phyloP scores from a whole-genome alignment of 2,329 filamentous ascomycete genomes.

The Laburnicola sp. region DNA sequence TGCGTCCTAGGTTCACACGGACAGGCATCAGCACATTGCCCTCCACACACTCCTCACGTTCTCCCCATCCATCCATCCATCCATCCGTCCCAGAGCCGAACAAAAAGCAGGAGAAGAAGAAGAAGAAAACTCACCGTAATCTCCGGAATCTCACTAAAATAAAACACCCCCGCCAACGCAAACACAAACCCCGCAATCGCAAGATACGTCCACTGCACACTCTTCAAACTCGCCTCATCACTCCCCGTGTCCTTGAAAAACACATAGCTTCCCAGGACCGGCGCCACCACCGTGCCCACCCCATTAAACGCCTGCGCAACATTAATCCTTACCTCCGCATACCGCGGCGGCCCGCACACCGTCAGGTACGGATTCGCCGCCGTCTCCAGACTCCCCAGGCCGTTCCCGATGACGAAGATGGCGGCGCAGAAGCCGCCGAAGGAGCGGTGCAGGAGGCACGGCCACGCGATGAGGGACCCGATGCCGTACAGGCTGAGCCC shows the following conservation, averaged over 20 bases:
- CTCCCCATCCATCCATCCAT: too few relatives aligned
- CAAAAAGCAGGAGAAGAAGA: too few relatives aligned
- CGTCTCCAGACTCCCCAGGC: constrained; percentile 60
- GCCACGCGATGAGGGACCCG: constrained; percentile 63
- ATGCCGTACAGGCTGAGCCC: constrained; percentile 60
- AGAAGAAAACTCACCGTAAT: constrained; percentile 50
- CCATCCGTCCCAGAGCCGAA: too few relatives aligned
- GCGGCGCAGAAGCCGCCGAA: constrained; percentile 64
- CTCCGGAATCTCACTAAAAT: constrained; percentile 57
- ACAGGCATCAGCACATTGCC: background rate
- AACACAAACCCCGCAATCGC: constrained; percentile 64
- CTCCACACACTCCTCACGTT: too few relatives aligned
- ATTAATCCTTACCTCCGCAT: constrained; percentile 62
- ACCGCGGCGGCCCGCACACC: constrained; percentile 62
- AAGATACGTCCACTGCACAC: constrained; percentile 67
- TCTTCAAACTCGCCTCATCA: constrained; percentile 55
- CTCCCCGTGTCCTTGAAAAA: constrained; percentile 62
- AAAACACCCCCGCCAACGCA: constrained; percentile 61
- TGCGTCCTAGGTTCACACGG: constrained; percentile 21
- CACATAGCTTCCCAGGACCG: constrained; percentile 62
- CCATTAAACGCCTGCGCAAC: constrained; percentile 63
- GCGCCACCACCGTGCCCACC: constrained; percentile 61
- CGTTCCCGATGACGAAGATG: constrained; percentile 59
- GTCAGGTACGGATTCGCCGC: constrained; percentile 58
- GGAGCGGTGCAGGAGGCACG: constrained; percentile 57